phyloP scores from a whole-genome alignment of 306 rosid genomes.

The Quercus alba region DNA sequence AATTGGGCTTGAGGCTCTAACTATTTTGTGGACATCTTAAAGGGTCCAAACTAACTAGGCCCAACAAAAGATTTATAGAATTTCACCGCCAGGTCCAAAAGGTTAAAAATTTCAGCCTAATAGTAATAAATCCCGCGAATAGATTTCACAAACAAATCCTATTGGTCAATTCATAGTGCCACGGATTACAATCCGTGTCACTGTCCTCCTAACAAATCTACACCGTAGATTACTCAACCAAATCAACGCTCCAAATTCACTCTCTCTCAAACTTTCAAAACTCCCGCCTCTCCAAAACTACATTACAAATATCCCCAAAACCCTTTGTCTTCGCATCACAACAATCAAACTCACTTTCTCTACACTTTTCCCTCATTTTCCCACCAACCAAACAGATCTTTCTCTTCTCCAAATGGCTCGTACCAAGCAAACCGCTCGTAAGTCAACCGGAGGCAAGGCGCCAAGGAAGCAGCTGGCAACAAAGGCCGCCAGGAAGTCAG shows the following conservation, averaged over 20 bases:
- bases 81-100: no score
- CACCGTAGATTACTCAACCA: no score
- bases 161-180: not conserved
- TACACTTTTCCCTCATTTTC: not conserved
- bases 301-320: no score
- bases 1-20: no score
- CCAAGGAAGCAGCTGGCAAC: constrained; percentile 34
- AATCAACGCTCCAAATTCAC: not conserved
- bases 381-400: not conserved
- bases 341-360: no score
- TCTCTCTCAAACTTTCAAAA: not conserved
- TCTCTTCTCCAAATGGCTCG: constrained; percentile 12
- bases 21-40: no score
- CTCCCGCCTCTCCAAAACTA: not conserved
- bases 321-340: no score
- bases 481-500: constrained; percentile 22
- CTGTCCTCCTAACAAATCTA: no score
- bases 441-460: constrained; percentile 31
- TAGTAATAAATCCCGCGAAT: no score
- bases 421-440: constrained; percentile 33
- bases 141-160: not conserved
- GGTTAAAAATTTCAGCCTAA: no score
- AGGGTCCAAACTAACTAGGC: no score
- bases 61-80: no score
- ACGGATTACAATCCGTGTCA: not conserved